Percentiles rank a stretch among this genome's conserved stretches.
Evolutionary conservation across 768 basidiomycete genomes (phyloP).

Genomic region (Macrolepiota fuliginosa): DNA sequence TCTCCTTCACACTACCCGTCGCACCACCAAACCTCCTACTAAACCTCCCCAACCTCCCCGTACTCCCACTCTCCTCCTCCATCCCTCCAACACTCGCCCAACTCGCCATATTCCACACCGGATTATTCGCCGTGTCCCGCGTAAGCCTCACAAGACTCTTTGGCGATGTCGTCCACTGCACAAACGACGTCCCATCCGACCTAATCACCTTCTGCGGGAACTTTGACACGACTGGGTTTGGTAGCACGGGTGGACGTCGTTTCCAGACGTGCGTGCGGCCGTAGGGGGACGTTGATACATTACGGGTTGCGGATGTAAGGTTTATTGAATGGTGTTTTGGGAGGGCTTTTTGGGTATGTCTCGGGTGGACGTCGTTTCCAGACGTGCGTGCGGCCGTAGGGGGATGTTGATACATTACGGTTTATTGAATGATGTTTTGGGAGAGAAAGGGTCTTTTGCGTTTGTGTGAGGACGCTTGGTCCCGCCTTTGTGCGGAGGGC

Average conservation of each 20-base stretch:
- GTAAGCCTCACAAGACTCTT: conserved; percentile 73
- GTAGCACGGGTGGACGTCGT: conserved; percentile 62
- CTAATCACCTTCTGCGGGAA: conserved; percentile 85
- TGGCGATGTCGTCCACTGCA: conserved; percentile 87
- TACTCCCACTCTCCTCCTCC: conserved; percentile 68
- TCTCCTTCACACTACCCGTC: neutral
- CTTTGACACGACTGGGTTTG: conserved; percentile 81
- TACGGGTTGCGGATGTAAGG: conserved; percentile 13
- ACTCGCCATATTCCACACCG: conserved; percentile 75
- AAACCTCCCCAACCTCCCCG: conserved; percentile 81
- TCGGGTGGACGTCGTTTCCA: conserved; percentile 65
- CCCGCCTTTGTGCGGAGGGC: conserved; percentile 2
- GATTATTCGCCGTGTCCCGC: conserved; percentile 87
- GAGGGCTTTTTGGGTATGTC: neutral
- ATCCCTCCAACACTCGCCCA: conserved; percentile 44
- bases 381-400: conserved; percentile 83
- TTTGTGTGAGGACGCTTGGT: neutral
- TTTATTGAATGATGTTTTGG: neutral
- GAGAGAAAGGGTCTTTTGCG: too few relatives aligned
- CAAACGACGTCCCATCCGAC: conserved; percentile 86
- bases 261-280: conserved; percentile 84
- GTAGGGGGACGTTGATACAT: conserved; percentile 73
- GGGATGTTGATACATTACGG: conserved; percentile 59
- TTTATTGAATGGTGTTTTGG: neutral
- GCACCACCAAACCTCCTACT: conserved; percentile 58